Percentiles rank a stretch among this genome's conserved stretches.
These are phyloP conservation scores for Diatrype stigma DNA, from an alignment of 2,329 filamentous ascomycete genomes.

Conservation along the genomic window DNA sequence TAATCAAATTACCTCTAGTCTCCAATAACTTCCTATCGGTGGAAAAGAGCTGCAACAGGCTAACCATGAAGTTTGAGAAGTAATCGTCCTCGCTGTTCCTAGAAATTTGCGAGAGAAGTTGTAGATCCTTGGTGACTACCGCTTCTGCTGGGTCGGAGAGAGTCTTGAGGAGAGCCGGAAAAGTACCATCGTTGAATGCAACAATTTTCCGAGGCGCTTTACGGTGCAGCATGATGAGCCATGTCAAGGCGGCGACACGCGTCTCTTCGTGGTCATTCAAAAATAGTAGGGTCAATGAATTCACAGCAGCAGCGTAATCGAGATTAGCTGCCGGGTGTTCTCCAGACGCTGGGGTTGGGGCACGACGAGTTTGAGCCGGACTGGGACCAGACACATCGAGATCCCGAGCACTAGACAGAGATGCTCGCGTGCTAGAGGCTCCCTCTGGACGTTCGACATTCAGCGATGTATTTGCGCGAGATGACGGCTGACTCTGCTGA, in stretches of 20 bases:
- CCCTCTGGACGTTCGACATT: conserved; percentile 43
- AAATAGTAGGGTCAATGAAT: conserved; percentile 87
- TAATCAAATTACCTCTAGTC: conserved; percentile 91
- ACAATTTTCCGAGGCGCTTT: conserved; percentile 92
- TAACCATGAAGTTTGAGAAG: conserved; percentile 98
- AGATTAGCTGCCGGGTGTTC: conserved; percentile 61
- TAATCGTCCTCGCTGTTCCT: conserved; percentile 96
- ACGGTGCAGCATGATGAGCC: conserved; percentile 95
- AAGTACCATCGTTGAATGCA: conserved; percentile 95
- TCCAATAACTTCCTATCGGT: conserved; percentile 90
- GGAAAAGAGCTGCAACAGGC: conserved; percentile 88
- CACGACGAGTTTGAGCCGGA: conserved; percentile 44
- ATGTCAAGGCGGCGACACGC: conserved; percentile 85
- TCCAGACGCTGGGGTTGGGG: conserved; percentile 39
- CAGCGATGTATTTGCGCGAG: conserved; percentile 37
- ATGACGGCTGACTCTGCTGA: conserved; percentile 29
- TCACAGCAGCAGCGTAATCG: conserved; percentile 95
- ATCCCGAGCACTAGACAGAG: conserved; percentile 50
- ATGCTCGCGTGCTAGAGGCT: conserved; percentile 45
- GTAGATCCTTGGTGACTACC: conserved; percentile 90
- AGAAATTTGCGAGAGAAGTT: conserved; percentile 92
- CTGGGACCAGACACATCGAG: conserved; percentile 49
- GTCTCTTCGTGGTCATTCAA: conserved; percentile 96
- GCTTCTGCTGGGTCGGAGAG: conserved; percentile 92
- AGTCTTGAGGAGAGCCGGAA: conserved; percentile 92